Evolutionary conservation across 2,329 filamentous ascomycete genomes (phyloP).

Genomic region (Aspergillus floridensis): DNA sequence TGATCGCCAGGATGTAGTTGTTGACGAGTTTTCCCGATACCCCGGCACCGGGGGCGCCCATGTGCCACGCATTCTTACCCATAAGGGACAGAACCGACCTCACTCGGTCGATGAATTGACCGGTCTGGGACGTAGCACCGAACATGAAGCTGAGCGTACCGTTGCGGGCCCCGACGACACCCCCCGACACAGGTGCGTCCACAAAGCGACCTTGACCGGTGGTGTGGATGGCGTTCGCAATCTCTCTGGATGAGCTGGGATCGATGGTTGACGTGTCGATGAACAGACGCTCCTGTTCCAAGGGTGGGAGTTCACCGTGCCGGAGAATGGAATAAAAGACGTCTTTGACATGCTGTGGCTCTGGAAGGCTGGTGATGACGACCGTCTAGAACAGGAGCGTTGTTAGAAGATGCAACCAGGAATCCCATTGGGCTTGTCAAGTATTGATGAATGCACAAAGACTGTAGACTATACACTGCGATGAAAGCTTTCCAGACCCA

Average conservation of each 20-base stretch:
- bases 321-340: constrained; percentile 77
- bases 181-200: constrained; percentile 95
- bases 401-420: constrained; percentile 9
- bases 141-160: constrained; percentile 96
- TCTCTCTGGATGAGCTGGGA: constrained; percentile 73
- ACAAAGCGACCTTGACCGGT: constrained; percentile 74
- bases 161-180: constrained; percentile 83
- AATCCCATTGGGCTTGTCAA: neutral
- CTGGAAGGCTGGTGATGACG: constrained; percentile 84
- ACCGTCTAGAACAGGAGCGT: constrained; percentile 60
- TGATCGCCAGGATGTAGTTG: constrained; percentile 92
- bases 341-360: constrained; percentile 79
- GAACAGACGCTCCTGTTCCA: constrained; percentile 68
- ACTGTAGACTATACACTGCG: no score
- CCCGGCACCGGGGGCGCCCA: constrained; percentile 79
- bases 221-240: constrained; percentile 68
- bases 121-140: constrained; percentile 56
- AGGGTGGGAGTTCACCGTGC: constrained; percentile 49
- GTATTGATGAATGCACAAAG: neutral
- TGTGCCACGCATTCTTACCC: constrained; percentile 82
- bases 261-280: constrained; percentile 98
- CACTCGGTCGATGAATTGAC: constrained; percentile 59
- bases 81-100: constrained; percentile 72
- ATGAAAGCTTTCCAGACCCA: neutral
- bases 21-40: constrained; percentile 93